phyloP scores from a whole-genome alignment of 495 filamentous ascomycete species.

The Aspergillus baeticus region DNA sequence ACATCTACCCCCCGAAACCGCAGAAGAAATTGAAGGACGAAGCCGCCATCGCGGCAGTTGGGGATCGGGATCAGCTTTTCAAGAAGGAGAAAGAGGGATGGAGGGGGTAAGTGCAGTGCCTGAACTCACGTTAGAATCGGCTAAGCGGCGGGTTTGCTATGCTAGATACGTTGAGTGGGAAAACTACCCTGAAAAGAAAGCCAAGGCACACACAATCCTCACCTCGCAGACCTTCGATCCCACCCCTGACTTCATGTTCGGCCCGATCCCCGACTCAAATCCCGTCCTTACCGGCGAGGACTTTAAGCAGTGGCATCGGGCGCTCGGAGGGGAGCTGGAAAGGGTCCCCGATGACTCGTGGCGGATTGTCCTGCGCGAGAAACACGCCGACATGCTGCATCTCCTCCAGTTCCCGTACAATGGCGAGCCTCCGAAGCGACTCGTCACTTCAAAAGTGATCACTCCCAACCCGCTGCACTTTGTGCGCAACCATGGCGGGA shows the following conservation, averaged over 20 bases:
- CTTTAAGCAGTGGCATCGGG: slow-evolving; percentile 67
- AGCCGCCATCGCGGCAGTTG: no score
- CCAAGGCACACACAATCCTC: slow-evolving; percentile 54
- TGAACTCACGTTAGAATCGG: no score
- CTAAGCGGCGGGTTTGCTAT: no score
- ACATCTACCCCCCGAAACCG: no score
- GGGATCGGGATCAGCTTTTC: no score
- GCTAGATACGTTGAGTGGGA: slow-evolving; percentile 61
- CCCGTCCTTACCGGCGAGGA: slow-evolving; percentile 59
- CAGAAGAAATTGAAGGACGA: no score
- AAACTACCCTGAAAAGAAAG: slow-evolving; percentile 63
- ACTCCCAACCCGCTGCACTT: slow-evolving; percentile 62
- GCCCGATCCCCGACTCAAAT: slow-evolving; percentile 59
- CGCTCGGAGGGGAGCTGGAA: slow-evolving; percentile 50
- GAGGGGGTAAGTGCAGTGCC: no score
- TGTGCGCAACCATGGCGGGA: slow-evolving; percentile 66
- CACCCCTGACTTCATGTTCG: slow-evolving; percentile 60
- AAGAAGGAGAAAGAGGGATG: no score
- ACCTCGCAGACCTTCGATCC: slow-evolving; percentile 54
- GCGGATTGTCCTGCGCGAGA: slow-evolving; percentile 58
- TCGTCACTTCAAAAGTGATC: slow-evolving; percentile 46
- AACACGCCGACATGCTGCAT: slow-evolving; percentile 64
- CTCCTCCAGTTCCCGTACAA: slow-evolving; percentile 71
- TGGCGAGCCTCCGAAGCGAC: slow-evolving; percentile 58
- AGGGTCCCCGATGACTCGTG: slow-evolving; percentile 55